Conservation (phyloP, 179 eudicot genomes). For the Monotropa hypopitys region DNA sequence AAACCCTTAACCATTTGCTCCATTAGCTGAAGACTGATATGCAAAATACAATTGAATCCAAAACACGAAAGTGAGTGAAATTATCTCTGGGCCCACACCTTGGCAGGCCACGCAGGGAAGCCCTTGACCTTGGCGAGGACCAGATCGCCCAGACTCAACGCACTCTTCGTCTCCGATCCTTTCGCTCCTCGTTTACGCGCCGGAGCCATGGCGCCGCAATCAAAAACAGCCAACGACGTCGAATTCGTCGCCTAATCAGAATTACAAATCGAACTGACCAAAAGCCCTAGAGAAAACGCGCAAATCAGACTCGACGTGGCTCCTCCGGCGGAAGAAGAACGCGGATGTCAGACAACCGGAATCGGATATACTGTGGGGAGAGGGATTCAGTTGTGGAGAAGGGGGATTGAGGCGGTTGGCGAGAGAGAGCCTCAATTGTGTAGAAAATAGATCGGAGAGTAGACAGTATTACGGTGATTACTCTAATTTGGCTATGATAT, state of each 20-base stretch:
- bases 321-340: background rate
- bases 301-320: background rate
- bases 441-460: background rate
- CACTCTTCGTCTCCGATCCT: constrained; percentile 27
- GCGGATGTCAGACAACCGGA: background rate
- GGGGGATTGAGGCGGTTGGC: background rate
- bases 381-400: background rate
- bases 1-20: background rate
- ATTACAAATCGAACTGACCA: background rate
- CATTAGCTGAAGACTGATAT: background rate
- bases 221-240: background rate
- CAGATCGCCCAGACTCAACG: constrained; percentile 79
- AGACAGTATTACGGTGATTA: background rate
- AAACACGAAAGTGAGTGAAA: background rate
- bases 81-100: constrained; percentile 30
- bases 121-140: constrained; percentile 98
- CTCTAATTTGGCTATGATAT: too few species aligned
- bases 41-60: background rate
- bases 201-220: constrained; percentile 37
- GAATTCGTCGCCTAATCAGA: background rate
- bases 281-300: background rate
- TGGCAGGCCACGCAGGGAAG: constrained; percentile 94
- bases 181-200: constrained; percentile 49
- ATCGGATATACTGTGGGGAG: background rate
- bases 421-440: background rate